Evolutionary conservation across 2,329 filamentous ascomycete genomes (phyloP), one percentile per base, ranked within the genome.

Genomic region (Coniochaeta sp.): DNA sequence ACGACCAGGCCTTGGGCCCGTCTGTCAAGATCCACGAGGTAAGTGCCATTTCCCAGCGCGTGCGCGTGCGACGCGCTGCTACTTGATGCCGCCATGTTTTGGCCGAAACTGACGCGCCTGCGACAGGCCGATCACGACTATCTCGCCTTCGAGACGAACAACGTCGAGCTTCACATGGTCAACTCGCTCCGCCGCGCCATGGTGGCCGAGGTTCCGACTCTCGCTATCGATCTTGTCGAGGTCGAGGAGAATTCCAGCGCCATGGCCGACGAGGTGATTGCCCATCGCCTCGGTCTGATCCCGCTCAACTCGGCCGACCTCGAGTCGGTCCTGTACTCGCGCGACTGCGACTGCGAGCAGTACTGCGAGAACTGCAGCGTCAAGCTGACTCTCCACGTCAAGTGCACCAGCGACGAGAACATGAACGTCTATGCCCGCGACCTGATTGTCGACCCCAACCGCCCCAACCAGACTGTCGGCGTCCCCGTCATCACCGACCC

Each of bases 401-500:
- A 90, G 71, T 96, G 92, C 75, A 92, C 87, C 3, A 84, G 85
- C 57, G 91, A 95, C 68, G 89, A 93, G 64, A 89, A 93, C 62
- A 95, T 99, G 87, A 91, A 90, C 70, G 91, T 99, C 10, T 97
- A 96, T 72, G 93, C 95, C 61, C 86, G 92, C 61, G 93, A 99
- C 74, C 77, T 99, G 65, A 84, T 91, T 2, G 87, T 93, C 22
- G 82, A 83, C 61, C 84, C 83, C 63, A 83, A 84, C 63, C 84
- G 89, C 62, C 82, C 87, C 61, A 93, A 91, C 71, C 86, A 89
- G 62, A 83, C 80, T 68, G 85, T 96, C 42, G 93, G 93, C 55
- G 85, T 83, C 63, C 93, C 93, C 1, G 86, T 97, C 61, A 90
- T 96, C 68, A 88, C 83, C 52, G 93, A 99, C 72, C 84, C 89